Base-by-base conservation (phyloP, 2,329 filamentous ascomycete genomes). In the Lizonia empirigonia region DNA sequence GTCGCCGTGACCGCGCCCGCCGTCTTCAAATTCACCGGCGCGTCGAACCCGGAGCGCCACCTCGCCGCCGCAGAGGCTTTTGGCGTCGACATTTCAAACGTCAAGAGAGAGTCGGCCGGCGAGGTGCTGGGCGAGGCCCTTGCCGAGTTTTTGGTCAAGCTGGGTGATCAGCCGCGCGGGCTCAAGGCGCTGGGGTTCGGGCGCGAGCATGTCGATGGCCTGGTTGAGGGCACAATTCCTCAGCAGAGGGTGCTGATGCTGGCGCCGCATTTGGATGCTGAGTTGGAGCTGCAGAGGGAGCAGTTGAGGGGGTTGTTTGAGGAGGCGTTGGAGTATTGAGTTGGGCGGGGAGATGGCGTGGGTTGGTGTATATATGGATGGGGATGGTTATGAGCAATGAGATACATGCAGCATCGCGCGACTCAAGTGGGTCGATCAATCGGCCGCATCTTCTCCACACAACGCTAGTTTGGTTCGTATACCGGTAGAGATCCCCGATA, bases 161-260 rank as follows among this genome's bases (percentile, higher is more conserved):
- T 99, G 12, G 94, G 94, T 23, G 94, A 95, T 67, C 94, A 99
- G 78, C 95, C 95, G 1, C 81, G 85, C 32, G 95, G 95, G 0
- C 74, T 99, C 59, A 91, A 89, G 76, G 85, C 83, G 29, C 76
- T 99, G 10, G 95, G 94, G 0, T 99, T 97, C 68, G 82, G 82
- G 44, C 76, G 74, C 13, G 83, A 84, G 30, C 85, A 97, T 76
- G 79, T 99, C 15, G 90, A 95, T 58, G 84, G 79, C 8, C 77
- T 99, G 56, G 91, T 99, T 1, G 93, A 97, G 74, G 95, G 94
- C 1, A 99, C 94, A 0, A 86, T 99, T 55, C 94, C 94, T 5
- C 94, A 99, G 77, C 85, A 85, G 48, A 81, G 94, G 59, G 95
- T 99, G 47, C 73, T 99, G 67, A 94, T 92, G 87, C 76, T 99